Base-by-base conservation (phyloP, 2,329 filamentous ascomycete species). In the Stagonosporopsis cucurbitacearum region DNA sequence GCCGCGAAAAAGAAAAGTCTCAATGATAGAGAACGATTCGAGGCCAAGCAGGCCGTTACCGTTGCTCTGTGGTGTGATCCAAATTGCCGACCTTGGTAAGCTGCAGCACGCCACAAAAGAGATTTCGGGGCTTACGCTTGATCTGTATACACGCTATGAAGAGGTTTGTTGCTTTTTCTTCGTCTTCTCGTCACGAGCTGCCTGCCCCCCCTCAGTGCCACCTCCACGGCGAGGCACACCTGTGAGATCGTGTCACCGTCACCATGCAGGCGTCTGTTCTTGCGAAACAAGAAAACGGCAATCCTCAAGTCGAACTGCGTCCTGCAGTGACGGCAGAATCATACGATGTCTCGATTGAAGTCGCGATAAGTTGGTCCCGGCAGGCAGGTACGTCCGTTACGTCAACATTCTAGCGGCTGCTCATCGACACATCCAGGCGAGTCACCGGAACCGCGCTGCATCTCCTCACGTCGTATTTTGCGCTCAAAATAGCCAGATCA, bases 331-430 rank as follows among this genome's bases (percentile, higher is more conserved):
- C 65, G 50, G 54, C 50, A 45, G 23, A 48, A 49, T 47, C 40
- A 52, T 52, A 52, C 49, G 39, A 57, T 52, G 44, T 49, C 43
- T 45, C 37, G 49, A 28, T 58, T 59, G 53, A 55, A 50, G 59
- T 59, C 50, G 54, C 58, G 44, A 62, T 63, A 62, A 42, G 44
- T 52, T 32, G 20, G 47, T 61, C 59, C 64, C 64, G 58, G 52
- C 45, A 47, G 47, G 49, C 44, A 59, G 64, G 63, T 59, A 61
- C 54, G 50, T 63, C 54, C 48, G 42, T 51, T 46, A 59, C 46
- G 40, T 47, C 57, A 52, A 51, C 37, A 41, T 19, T 35, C 32
- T 51, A 47, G 53, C 43, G 42, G 26, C 45, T 45, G 25, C 42
- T 28, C 40, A 44, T 51, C 37, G 42, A 25, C 53, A 32, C 42